These are phyloP conservation scores for Papiliotrema fonsecae DNA, from an alignment of 1,284 basidiomycete genomes.

Conservation along the genomic window DNA sequence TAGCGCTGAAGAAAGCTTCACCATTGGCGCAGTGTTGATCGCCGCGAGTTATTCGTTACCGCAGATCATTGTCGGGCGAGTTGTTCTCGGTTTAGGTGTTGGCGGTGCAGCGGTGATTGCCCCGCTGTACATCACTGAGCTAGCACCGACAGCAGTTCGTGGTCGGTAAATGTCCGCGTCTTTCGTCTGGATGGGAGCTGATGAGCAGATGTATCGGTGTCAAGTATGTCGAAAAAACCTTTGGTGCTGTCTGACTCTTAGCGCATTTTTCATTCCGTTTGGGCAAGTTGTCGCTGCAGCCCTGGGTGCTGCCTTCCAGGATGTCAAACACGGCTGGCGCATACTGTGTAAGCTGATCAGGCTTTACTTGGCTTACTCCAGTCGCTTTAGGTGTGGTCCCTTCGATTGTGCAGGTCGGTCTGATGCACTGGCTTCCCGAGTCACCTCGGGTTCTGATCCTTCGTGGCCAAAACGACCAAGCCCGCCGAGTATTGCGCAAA, in stretches of 20 bases:
- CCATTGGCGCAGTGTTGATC: not conserved
- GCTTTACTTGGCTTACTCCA: conserved; percentile 5
- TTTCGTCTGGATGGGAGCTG: no score
- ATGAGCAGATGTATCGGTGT: no score
- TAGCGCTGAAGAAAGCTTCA: not conserved
- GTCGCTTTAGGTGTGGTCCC: conserved; percentile 40
- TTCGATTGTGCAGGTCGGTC: conserved; percentile 32
- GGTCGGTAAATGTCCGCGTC: conserved; percentile 31
- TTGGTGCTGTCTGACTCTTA: conserved; percentile 11
- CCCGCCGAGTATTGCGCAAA: conserved; percentile 16
- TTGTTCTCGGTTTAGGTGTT: not conserved
- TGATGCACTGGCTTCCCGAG: conserved; percentile 44
- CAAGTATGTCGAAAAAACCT: no score
- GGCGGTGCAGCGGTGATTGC: not conserved
- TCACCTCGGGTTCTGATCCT: conserved; percentile 38
- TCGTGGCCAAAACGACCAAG: conserved; percentile 22
- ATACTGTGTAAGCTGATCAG: conserved; percentile 4
- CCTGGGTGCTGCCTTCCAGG: conserved; percentile 28
- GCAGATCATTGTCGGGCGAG: not conserved
- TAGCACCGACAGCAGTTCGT: conserved; percentile 37
- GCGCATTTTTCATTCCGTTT: conserved; percentile 38
- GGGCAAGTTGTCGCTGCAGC: conserved; percentile 42
- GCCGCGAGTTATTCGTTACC: not conserved
- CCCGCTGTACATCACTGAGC: conserved; percentile 29
- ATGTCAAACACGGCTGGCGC: conserved; percentile 16